These are phyloP conservation scores for Protomyces macrosporus DNA, from an alignment of 1,139 yeast genomes.

Conservation along the genomic window DNA sequence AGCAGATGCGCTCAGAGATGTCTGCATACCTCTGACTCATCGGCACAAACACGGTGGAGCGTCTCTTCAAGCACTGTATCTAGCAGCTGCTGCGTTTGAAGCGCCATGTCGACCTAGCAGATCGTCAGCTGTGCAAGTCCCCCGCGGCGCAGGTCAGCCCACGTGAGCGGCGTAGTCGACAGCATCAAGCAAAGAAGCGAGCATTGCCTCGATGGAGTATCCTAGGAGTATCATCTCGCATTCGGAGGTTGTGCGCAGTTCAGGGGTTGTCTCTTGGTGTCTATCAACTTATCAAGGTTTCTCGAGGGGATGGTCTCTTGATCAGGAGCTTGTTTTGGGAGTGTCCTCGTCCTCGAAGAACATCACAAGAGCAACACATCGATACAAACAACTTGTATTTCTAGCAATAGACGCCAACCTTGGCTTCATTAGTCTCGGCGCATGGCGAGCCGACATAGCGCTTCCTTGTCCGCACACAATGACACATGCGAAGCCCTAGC, in stretches of 20 bases:
- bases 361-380: too few relatives aligned
- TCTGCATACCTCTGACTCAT: too few relatives aligned
- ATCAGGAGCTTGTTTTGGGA: too few relatives aligned
- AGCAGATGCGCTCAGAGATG: too few relatives aligned
- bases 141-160: background rate
- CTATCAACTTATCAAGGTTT: too few relatives aligned
- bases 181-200: background rate
- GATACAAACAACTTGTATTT: too few relatives aligned
- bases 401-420: too few relatives aligned
- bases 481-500: background rate
- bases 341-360: too few relatives aligned
- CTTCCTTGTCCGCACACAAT: background rate
- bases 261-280: too few relatives aligned
- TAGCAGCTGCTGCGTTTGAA: background rate
- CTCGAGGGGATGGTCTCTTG: too few relatives aligned
- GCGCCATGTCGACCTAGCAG: background rate
- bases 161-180: background rate
- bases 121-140: too few relatives aligned
- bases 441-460: background rate
- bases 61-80: background rate
- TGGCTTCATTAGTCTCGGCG: background rate
- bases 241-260: too few relatives aligned
- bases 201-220: background rate
- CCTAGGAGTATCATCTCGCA: background rate
- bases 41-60: background rate